These are phyloP conservation scores for Posidonia australis DNA, from an alignment of 106 monocot genomes.

Conservation along the genomic window DNA sequence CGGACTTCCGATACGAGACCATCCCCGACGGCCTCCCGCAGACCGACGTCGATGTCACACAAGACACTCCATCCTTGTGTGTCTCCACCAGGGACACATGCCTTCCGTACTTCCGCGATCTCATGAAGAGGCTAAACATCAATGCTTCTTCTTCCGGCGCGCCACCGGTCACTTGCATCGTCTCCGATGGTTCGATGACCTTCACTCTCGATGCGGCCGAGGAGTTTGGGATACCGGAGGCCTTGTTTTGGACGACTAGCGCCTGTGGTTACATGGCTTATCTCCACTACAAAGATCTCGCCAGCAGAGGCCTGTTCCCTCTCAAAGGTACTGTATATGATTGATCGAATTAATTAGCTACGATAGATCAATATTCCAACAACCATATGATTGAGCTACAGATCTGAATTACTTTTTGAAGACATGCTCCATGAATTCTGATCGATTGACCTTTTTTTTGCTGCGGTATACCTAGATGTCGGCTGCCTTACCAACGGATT, in stretches of 20 bases:
- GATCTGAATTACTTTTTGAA: too few species aligned
- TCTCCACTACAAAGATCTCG: conserved; percentile 5
- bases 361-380: too few species aligned
- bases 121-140: conserved; percentile 13
- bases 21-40: too few species aligned
- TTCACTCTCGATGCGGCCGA: conserved; percentile 16
- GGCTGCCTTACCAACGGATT: conserved; percentile 9
- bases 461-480: not conserved
- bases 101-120: conserved; percentile 3
- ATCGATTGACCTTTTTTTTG: too few species aligned
- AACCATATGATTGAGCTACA: too few species aligned
- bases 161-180: conserved; percentile 13
- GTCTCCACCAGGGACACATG: not conserved
- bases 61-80: too few species aligned
- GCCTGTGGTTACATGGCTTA: conserved; percentile 17
- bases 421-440: too few species aligned
- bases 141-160: not conserved
- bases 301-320: not conserved
- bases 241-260: conserved; percentile 12
- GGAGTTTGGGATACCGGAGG: conserved; percentile 13
- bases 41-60: too few species aligned
- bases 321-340: conserved; percentile 16
- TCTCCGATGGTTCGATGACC: conserved; percentile 18
- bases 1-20: too few species aligned
- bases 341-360: too few species aligned